phyloP scores from a whole-genome alignment of 2,329 filamentous ascomycete species.

The Hymenoscyphus linearis region DNA sequence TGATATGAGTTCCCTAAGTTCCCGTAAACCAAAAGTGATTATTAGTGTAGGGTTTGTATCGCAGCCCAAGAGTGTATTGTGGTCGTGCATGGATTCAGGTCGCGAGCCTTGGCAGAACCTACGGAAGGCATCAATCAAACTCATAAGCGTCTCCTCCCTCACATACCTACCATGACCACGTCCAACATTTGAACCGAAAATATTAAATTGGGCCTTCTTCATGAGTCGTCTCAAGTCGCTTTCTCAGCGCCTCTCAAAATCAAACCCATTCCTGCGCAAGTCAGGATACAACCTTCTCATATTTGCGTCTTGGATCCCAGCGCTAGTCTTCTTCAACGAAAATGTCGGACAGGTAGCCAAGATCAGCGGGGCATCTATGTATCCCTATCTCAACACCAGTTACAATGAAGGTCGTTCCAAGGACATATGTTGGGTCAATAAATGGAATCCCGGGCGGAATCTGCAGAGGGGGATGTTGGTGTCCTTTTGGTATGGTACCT shows the following conservation, averaged over 20 bases:
- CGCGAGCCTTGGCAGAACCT: neutral
- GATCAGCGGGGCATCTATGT: conserved; percentile 66
- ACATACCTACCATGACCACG: neutral
- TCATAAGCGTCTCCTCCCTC: neutral
- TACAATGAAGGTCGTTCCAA: conserved; percentile 49
- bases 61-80: neutral
- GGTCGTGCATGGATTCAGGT: neutral
- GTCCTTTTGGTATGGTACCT: conserved; percentile 52
- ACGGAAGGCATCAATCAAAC: neutral
- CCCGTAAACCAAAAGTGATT: no score
- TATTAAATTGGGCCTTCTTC: conserved; percentile 3
- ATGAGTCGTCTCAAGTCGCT: conserved; percentile 19
- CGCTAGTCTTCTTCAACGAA: conserved; percentile 55
- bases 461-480: conserved; percentile 70
- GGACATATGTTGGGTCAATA: conserved; percentile 55
- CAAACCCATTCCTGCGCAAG: conserved; percentile 24
- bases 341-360: conserved; percentile 53
- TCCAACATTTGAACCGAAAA: neutral
- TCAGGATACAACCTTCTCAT: conserved; percentile 44
- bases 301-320: conserved; percentile 57
- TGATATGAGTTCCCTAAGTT: no score
- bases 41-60: no score
- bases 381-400: conserved; percentile 67
- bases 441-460: conserved; percentile 51
- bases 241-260: conserved; percentile 11